A percentile compares a stretch with the other conserved stretches of the same genome.
These are phyloP conservation scores for Apiospora arundinis DNA, from an alignment of 2,329 filamentous ascomycete species.

Conservation along the genomic window DNA sequence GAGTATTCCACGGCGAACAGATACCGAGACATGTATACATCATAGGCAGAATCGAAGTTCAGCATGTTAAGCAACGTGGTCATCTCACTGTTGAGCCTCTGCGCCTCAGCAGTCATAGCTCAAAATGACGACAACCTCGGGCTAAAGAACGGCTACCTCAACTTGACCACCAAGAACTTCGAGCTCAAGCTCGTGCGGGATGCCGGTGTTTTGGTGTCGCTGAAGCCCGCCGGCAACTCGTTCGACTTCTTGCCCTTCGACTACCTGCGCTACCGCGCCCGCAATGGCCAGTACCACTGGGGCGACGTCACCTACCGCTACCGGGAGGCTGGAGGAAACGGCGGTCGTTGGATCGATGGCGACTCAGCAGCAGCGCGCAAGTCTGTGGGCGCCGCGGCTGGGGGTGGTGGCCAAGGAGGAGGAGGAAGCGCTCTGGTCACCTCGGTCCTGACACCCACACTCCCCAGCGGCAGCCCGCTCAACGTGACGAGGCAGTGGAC, in stretches of 20 bases:
- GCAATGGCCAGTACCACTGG: constrained; percentile 62
- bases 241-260: constrained; percentile 65
- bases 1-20: not conserved
- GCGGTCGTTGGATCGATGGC: constrained; percentile 51
- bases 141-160: constrained; percentile 47
- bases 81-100: not conserved
- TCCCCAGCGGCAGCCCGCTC: constrained; percentile 46
- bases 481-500: constrained; percentile 60
- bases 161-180: constrained; percentile 48
- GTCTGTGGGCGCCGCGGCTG: constrained; percentile 35
- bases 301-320: constrained; percentile 64
- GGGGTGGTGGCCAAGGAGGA: not conserved
- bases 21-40: not conserved
- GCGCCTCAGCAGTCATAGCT: not conserved
- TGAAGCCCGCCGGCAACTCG: constrained; percentile 45
- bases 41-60: not conserved
- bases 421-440: constrained; percentile 41
- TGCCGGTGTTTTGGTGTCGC: constrained; percentile 55
- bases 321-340: constrained; percentile 39
- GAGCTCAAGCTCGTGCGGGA: constrained; percentile 49
- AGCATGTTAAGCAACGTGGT: not conserved
- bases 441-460: constrained; percentile 48
- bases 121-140: constrained; percentile 43
- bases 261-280: constrained; percentile 51
- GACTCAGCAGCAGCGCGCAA: constrained; percentile 52